Conservation (phyloP, 179 eudicot species). For the Drosera spatulata region DNA sequence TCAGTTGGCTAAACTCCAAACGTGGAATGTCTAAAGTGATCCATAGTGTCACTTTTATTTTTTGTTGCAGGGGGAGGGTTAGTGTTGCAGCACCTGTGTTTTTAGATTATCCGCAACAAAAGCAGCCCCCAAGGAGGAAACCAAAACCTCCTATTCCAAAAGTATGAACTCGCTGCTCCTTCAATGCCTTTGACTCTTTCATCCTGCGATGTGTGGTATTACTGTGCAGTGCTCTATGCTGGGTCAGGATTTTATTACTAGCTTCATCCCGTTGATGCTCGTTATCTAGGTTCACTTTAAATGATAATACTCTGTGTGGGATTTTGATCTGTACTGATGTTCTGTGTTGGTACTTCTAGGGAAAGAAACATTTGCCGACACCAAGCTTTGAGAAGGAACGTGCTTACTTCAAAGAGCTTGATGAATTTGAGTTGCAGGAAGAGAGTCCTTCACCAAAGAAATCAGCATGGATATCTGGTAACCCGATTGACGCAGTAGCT, state of each 20-base stretch:
- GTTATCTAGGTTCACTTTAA: no score
- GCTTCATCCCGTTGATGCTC: no score
- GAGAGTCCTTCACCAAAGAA: conserved; percentile 96
- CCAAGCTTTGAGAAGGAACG: conserved; percentile 72
- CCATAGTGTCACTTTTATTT: not conserved
- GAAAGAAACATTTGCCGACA: conserved; percentile 37
- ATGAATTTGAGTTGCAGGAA: conserved; percentile 74
- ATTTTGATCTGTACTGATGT: not conserved
- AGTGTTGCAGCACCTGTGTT: conserved; percentile 60
- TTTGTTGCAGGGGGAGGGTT: conserved; percentile 66
- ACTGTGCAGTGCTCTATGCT: no score
- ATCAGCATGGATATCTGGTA: conserved; percentile 56
- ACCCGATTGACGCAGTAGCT: conserved; percentile 22
- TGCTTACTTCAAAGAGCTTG: conserved; percentile 89
- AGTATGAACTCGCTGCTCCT: conserved; percentile 22
- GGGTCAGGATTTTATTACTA: no score
- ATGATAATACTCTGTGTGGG: no score
- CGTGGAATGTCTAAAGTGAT: not conserved
- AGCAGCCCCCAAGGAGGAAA: conserved; percentile 47
- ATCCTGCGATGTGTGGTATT: no score
- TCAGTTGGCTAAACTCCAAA: no score
- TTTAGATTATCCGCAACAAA: conserved; percentile 31
- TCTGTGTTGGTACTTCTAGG: conserved; percentile 22
- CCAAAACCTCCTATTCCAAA: conserved; percentile 73
- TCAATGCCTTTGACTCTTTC: not conserved